phyloP scores from a whole-genome alignment of 495 filamentous ascomycete species.

The Amniculicola lignicola region DNA sequence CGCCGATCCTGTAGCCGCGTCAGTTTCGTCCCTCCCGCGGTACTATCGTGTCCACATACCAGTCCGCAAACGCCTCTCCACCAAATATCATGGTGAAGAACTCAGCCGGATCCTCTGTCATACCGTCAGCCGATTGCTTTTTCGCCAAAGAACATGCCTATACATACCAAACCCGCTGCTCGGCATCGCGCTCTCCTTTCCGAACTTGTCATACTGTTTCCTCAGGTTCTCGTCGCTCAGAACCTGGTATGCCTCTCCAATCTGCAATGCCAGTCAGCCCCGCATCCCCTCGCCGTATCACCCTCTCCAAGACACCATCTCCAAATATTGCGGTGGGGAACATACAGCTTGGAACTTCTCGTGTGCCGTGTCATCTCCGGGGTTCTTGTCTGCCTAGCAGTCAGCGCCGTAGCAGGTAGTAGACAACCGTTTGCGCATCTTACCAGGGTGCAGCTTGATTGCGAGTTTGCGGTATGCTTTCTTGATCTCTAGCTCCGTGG shows the following conservation, averaged over 20 bases:
- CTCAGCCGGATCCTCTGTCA: conserved; percentile 81
- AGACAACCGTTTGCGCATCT: not conserved
- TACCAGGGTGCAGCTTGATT: conserved; percentile 72
- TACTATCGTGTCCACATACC: conserved; percentile 26
- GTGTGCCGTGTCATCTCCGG: conserved; percentile 91
- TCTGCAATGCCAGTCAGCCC: conserved; percentile 45
- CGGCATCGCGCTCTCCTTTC: conserved; percentile 87
- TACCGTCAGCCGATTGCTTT: conserved; percentile 29
- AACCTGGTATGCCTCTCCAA: conserved; percentile 98
- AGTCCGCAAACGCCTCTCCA: conserved; percentile 84
- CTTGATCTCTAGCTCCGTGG: conserved; percentile 95
- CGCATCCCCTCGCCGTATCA: not conserved
- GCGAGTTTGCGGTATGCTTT: conserved; percentile 98
- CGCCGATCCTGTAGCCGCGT: conserved; percentile 41
- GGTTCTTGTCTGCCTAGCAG: conserved; percentile 79
- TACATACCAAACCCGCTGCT: conserved; percentile 75
- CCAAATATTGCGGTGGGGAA: not conserved
- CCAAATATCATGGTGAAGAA: conserved; percentile 99
- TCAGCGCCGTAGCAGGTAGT: not conserved
- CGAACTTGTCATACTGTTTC: conserved; percentile 90
- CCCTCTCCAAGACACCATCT: too few relatives aligned
- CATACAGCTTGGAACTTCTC: conserved; percentile 81
- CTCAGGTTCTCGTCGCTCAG: conserved; percentile 82
- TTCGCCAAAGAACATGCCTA: not conserved
- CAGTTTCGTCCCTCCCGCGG: conserved; percentile 2